A percentile compares a stretch with the other conserved stretches of the same genome.
These are phyloP conservation scores for Schizosaccharomyces octosporus DNA, from an alignment of 805 yeast genomes.

Conservation along the genomic window DNA sequence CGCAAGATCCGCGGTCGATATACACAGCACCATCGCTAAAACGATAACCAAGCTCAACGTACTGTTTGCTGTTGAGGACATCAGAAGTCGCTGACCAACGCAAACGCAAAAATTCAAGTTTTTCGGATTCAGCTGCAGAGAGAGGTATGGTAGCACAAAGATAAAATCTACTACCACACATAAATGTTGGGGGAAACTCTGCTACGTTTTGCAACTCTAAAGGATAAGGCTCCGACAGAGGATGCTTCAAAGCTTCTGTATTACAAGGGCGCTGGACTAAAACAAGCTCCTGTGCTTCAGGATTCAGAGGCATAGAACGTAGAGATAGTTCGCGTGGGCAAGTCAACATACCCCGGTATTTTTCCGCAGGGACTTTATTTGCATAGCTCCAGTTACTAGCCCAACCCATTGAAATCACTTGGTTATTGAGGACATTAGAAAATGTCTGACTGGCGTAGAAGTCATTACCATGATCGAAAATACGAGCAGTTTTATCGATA, in stretches of 20 bases:
- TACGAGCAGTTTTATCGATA: slow-evolving; percentile 13
- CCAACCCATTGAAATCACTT: slow-evolving; percentile 19
- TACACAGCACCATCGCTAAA: background rate
- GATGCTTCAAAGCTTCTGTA: background rate
- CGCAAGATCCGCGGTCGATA: background rate
- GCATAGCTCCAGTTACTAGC: slow-evolving; percentile 22
- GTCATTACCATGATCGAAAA: background rate
- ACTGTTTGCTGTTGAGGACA: background rate
- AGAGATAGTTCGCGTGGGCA: slow-evolving; percentile 1
- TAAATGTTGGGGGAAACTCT: background rate
- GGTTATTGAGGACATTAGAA: slow-evolving; percentile 11
- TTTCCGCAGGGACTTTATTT: slow-evolving; percentile 15
- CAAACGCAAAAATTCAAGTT: background rate
- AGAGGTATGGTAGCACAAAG: background rate
- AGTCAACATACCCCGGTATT: slow-evolving; percentile 17
- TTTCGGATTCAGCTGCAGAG: background rate
- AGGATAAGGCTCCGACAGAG: background rate
- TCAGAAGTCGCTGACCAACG: background rate
- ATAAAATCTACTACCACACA: background rate
- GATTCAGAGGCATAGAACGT: background rate
- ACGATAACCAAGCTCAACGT: background rate
- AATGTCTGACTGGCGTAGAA: slow-evolving; percentile 19
- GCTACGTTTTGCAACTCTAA: background rate
- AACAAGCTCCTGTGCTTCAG: background rate
- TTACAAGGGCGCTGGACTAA: background rate